Conservation (phyloP, 2,329 filamentous ascomycete species). For the Colletotrichum musae region DNA sequence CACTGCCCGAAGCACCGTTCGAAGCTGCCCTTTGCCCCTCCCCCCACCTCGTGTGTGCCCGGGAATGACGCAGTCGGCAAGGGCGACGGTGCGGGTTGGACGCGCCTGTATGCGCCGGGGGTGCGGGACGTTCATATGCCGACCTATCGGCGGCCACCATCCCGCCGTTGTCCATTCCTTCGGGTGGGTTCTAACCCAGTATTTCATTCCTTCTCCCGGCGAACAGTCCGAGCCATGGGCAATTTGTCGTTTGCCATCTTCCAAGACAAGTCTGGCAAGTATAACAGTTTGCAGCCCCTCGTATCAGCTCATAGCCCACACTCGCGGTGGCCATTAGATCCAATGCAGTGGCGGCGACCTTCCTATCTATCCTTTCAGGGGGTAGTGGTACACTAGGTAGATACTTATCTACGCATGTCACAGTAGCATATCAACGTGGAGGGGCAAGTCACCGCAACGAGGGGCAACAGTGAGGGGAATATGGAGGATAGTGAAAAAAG, state of each 20-base stretch:
- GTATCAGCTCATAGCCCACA: slow-evolving; percentile 6
- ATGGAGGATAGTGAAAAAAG: not conserved
- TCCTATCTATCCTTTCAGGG: not conserved
- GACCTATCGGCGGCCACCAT: slow-evolving; percentile 24
- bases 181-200: not conserved
- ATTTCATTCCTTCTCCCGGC: not conserved
- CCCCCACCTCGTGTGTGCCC: slow-evolving; percentile 34
- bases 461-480: slow-evolving; percentile 7
- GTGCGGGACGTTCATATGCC: not conserved
- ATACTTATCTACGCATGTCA: too few species aligned
- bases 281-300: not conserved
- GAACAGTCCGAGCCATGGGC: too few species aligned
- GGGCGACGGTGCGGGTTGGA: not conserved
- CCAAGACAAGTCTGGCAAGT: slow-evolving; percentile 13
- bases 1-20: not conserved
- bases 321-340: too few species aligned
- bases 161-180: not conserved
- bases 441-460: slow-evolving; percentile 8
- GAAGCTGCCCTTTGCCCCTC: slow-evolving; percentile 25
- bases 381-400: too few species aligned
- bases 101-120: not conserved
- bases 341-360: too few species aligned
- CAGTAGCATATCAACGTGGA: slow-evolving; percentile 1
- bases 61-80: slow-evolving; percentile 33
- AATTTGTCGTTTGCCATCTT: slow-evolving; percentile 5